These are phyloP conservation scores for Phylloporus rhodoxanthus DNA, from an alignment of 768 basidiomycete genomes.

Conservation along the genomic window DNA sequence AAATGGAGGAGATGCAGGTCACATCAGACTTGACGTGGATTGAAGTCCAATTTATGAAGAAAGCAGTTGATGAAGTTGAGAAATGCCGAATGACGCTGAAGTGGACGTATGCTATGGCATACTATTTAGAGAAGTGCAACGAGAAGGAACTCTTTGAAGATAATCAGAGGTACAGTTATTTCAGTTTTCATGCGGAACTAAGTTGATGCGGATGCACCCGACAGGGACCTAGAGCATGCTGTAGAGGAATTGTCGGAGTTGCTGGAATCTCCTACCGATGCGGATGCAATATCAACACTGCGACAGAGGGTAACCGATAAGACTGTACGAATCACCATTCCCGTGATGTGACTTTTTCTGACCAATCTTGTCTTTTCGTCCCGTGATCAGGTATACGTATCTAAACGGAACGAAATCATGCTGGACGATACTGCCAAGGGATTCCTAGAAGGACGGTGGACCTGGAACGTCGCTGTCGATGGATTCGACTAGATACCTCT, in stretches of 20 bases:
- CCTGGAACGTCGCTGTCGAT: constrained; percentile 67
- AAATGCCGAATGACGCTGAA: constrained; percentile 93
- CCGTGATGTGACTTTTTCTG: background rate
- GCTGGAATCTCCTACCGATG: constrained; percentile 85
- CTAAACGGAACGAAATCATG: constrained; percentile 93
- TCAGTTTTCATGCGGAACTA: background rate
- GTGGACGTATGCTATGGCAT: constrained; percentile 99
- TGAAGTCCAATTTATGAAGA: constrained; percentile 98
- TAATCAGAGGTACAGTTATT: constrained; percentile 70
- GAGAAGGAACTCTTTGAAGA: constrained; percentile 95
- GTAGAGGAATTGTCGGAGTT: constrained; percentile 94
- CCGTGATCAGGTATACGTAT: constrained; percentile 71
- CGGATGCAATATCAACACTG: constrained; percentile 72
- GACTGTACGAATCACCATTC: constrained; percentile 49
- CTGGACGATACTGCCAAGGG: constrained; percentile 91
- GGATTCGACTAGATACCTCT: constrained; percentile 50
- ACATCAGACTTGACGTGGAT: constrained; percentile 93
- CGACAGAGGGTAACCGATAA: constrained; percentile 95
- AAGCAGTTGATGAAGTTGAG: constrained; percentile 88
- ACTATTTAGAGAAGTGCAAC: constrained; percentile 86
- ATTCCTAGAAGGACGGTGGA: constrained; percentile 81
- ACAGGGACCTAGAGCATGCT: constrained; percentile 85
- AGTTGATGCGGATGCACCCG: background rate
- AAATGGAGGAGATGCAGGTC: constrained; percentile 99
- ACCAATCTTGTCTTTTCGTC: background rate